Base-by-base conservation (phyloP, 2,329 filamentous ascomycete species). In the Cladosporium sp. region DNA sequence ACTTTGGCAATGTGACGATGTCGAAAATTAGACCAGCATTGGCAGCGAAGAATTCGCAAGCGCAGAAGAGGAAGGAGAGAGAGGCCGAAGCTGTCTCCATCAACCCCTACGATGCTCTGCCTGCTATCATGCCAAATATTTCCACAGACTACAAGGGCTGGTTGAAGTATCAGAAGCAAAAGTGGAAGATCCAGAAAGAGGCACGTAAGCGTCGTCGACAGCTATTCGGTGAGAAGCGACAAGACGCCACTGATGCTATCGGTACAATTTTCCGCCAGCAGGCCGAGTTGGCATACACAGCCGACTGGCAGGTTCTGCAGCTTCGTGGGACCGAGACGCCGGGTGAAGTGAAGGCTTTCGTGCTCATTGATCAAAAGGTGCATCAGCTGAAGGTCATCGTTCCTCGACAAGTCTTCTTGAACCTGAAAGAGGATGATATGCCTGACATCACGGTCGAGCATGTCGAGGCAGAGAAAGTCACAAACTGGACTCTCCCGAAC, bases 171-270 rank as follows among this genome's bases (percentile, higher is more conserved):
- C 95, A 99, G 77, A 99, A 99, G 79, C 88, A 93, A 80, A 99
- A 99, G 79, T 99, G 95, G 95, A 97, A 94, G 81, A 90, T 98
- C 44, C 95, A 99, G 77, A 96, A 93, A 75, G 91, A 96, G 76
- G 93, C 94, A 38, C 88, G 95, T 26, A 85, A 90, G 67, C 89
- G 94, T 52, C 86, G 96, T 69, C 87, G 94, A 59, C 95, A 99
- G 76, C 83, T 99, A 0, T 99, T 99, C 73, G 95, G 95, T 67
- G 94, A 99, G 73, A 89, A 90, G 66, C 86, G 89, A 12, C 83
- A 83, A 59, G 82, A 86, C 71, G 81, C 84, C 15, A 83, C 84
- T 2, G 87, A 90, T 74, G 84, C 84, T 0, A 83, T 90, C 70
- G 90, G 89, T 65, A 85, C 85, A 49, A 87, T 90, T 74, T 97